Evolutionary conservation across 106 monocot genomes (phyloP), one percentile per base, ranked within the genome.

Genomic region (Dioscorea dumetorum): DNA sequence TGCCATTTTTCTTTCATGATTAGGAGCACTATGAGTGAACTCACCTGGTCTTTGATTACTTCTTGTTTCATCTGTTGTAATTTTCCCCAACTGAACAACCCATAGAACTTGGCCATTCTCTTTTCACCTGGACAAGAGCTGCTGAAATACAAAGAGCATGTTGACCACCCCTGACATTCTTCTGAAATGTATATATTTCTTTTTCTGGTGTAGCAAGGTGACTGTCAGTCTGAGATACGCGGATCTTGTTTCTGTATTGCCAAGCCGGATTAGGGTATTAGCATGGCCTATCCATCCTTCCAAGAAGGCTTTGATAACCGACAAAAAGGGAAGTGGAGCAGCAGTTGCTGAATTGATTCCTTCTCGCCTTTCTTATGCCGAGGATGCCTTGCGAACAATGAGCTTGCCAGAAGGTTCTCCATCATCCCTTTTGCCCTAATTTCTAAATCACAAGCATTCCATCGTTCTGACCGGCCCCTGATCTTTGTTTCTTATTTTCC

Each of bases 161-260:
- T 41, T 41, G 41, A 41, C 41, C 41, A 10, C 41, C 41, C 6
- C 6, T 41, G 41, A 41, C 41, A 41, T 41, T 10, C 41, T 41
- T 41, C 41, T 41, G 41, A 41, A 41, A 41, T 41, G 5, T 41
- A 41, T 41, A 41, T 41, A 41, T 31, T 32, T 22, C 28, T 79
- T 49, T 58, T 21, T 60, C 56, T 81, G 68, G 22, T 75, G 75
- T 87, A 93, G 99, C 87, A 93, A 87, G 75, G 84, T 93, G 73
- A 93, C 99, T 24, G 81, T 90, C 49, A 99, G 92, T 77, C 83
- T 99, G 17, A 82, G 99, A 71, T 93, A 99, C 64, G 79, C 79
- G 3, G 99, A 99, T 72, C 93, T 87, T 50, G 58, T 77, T 57
- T 81, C 85, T 51, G 76, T 73, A 32, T 67, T 87, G 52, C 99